phyloP scores from a whole-genome alignment of 2,329 filamentous ascomycete genomes.

The Trichoderma guizhouense region DNA sequence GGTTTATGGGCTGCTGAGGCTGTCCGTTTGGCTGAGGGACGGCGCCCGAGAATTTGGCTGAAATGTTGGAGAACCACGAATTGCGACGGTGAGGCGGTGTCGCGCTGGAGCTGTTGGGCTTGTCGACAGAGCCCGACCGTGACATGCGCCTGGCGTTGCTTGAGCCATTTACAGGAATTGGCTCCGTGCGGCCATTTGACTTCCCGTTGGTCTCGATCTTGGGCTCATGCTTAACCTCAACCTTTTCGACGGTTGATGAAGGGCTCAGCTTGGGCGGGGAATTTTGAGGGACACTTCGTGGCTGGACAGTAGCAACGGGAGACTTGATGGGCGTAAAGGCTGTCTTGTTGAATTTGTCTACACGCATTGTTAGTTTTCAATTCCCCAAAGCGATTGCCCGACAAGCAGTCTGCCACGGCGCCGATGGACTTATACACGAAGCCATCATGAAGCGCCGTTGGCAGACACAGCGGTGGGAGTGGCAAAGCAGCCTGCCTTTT shows the following conservation, averaged over 20 bases:
- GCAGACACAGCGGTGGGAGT: constrained; percentile 11
- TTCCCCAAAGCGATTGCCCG: neutral
- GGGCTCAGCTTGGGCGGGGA: constrained; percentile 28
- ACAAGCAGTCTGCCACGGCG: neutral
- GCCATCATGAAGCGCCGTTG: neutral
- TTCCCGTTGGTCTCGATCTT: constrained; percentile 21
- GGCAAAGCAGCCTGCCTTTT: constrained; percentile 60
- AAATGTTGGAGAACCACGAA: constrained; percentile 92
- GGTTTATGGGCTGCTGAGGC: neutral
- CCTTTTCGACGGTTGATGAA: constrained; percentile 25
- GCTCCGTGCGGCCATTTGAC: constrained; percentile 23
- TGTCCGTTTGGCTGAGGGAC: constrained; percentile 33
- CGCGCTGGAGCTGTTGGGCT: constrained; percentile 27
- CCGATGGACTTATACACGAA: neutral
- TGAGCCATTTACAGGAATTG: constrained; percentile 26
- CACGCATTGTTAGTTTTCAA: neutral
- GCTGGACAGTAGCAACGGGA: constrained; percentile 28
- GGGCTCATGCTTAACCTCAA: constrained; percentile 2
- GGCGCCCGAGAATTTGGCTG: constrained; percentile 80
- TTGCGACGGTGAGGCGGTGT: constrained; percentile 55
- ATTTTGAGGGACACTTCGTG: constrained; percentile 31
- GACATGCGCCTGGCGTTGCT: constrained; percentile 27
- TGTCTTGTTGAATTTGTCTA: constrained; percentile 33
- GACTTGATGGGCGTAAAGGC: constrained; percentile 28
- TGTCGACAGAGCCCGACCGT: constrained; percentile 38